Base-by-base conservation (phyloP, 331 rosid species). In the Cydonia oblonga region DNA sequence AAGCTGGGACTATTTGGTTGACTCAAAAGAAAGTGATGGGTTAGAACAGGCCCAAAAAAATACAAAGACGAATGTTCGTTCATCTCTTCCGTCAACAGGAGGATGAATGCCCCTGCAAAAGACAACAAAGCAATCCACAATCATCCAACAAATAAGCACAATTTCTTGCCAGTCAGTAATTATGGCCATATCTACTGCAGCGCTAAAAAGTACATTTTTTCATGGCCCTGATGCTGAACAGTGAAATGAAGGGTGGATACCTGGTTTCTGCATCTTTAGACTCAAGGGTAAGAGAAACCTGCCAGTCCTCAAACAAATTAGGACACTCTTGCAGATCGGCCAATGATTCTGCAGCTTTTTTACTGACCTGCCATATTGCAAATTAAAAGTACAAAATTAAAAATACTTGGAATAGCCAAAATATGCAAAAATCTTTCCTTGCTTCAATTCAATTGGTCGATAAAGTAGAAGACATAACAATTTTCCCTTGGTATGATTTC, bases 301-400 rank as follows among this genome's bases (percentile, higher is more conserved):
- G 83, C 90, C 85, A 86, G 79, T 86, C 86, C 60, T 77, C 88
- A 69, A 86, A 84, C 79, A 86, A 69, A 79, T 86, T 86, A 58
- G 87, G 80, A 74, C 84, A 81, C 54, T 86, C 84, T 64, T 86
- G 79, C 16, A 85, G 86, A 77, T 84, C 88, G 12, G 81, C 88
- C 78, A 81, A 84, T 59, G 88, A 76, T 66, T 86, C 85, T 4
- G 83, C 90, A 71, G 87, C 86, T 67, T 76, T 72, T 73, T 75
- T 75, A 66, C 78, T 84, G 57, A 81, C 79, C 90, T 81, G 76
- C 49, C 54, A 70, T 46, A 67, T 44, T 46, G 69, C 40, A 69
- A 68, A 76, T 66, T 57, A 42, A 60, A 53, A 9, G 71, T 35
- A 73, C 38, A 44, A 23, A 66, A 54, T 72, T 29, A 23, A 16